A percentile compares a stretch with the other conserved stretches of the same genome.
These are phyloP conservation scores for Colletotrichum neosansevieriae DNA, from an alignment of 2,329 filamentous ascomycete genomes.

Conservation along the genomic window DNA sequence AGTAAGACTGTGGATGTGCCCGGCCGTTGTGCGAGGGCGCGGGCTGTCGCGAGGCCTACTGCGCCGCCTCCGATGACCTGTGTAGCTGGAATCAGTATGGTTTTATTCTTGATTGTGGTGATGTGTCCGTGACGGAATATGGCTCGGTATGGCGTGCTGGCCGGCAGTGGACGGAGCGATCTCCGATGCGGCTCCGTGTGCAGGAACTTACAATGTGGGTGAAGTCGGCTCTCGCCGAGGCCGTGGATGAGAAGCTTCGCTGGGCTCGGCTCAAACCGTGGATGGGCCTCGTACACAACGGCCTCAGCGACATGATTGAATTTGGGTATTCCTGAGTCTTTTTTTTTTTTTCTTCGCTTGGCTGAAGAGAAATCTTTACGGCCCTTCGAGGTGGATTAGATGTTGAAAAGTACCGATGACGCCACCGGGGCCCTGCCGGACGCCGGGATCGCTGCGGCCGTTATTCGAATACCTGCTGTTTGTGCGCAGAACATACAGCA, in stretches of 20 bases:
- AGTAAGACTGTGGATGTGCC: constrained; percentile 79
- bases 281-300: constrained; percentile 2
- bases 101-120: background rate
- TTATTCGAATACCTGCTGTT: background rate
- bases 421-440: constrained; percentile 13
- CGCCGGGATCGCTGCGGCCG: background rate
- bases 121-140: background rate
- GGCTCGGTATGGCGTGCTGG: background rate
- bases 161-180: constrained; percentile 5
- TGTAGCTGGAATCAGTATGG: background rate
- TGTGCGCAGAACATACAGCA: no score
- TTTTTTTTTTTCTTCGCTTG: background rate
- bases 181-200: constrained; percentile 12
- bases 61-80: constrained; percentile 72
- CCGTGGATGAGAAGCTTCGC: constrained; percentile 52
- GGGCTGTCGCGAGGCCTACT: constrained; percentile 84
- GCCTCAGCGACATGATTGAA: constrained; percentile 18
- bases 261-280: constrained; percentile 2
- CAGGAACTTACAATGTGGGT: constrained; percentile 57
- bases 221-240: constrained; percentile 54
- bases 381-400: background rate
- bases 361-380: background rate
- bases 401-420: constrained; percentile 30
- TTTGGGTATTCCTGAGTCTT: background rate
- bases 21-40: constrained; percentile 74